phyloP scores from a whole-genome alignment of 2,329 filamentous ascomycete species.

The Coleophoma crateriformis region DNA sequence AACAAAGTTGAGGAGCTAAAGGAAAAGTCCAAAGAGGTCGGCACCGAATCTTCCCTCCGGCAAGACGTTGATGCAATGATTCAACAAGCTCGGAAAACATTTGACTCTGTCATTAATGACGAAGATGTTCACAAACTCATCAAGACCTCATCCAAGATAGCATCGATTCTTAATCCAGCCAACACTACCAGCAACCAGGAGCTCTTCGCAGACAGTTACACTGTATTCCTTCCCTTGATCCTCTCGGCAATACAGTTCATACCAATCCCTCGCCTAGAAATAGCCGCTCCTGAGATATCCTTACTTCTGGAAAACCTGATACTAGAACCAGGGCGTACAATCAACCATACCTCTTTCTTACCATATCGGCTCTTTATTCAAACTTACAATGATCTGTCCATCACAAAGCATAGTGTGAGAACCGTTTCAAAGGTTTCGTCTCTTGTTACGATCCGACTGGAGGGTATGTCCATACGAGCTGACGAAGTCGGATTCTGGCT shows the following conservation, averaged over 20 bases:
- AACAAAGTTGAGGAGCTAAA: slow-evolving; percentile 45
- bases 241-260: slow-evolving; percentile 78
- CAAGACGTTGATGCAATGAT: slow-evolving; percentile 71
- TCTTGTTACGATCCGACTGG: slow-evolving; percentile 69
- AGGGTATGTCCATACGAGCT: slow-evolving; percentile 77
- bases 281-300: slow-evolving; percentile 78
- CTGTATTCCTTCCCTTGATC: slow-evolving; percentile 74
- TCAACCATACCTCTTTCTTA: slow-evolving; percentile 84
- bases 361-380: slow-evolving; percentile 78
- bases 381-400: slow-evolving; percentile 80
- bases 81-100: slow-evolving; percentile 60
- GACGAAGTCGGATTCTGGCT: slow-evolving; percentile 90
- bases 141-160: slow-evolving; percentile 61
- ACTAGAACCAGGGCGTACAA: slow-evolving; percentile 77
- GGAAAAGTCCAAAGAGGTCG: slow-evolving; percentile 54
- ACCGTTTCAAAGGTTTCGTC: slow-evolving; percentile 62
- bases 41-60: slow-evolving; percentile 60
- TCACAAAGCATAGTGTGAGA: slow-evolving; percentile 69
- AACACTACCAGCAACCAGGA: slow-evolving; percentile 62
- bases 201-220: slow-evolving; percentile 68
- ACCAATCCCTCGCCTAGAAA: slow-evolving; percentile 84
- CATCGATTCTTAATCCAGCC: slow-evolving; percentile 61
- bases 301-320: slow-evolving; percentile 87
- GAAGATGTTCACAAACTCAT: slow-evolving; percentile 65
- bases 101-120: slow-evolving; percentile 66